Base-by-base conservation (phyloP, 2,329 filamentous ascomycete species). In the Neonectria coccinea region DNA sequence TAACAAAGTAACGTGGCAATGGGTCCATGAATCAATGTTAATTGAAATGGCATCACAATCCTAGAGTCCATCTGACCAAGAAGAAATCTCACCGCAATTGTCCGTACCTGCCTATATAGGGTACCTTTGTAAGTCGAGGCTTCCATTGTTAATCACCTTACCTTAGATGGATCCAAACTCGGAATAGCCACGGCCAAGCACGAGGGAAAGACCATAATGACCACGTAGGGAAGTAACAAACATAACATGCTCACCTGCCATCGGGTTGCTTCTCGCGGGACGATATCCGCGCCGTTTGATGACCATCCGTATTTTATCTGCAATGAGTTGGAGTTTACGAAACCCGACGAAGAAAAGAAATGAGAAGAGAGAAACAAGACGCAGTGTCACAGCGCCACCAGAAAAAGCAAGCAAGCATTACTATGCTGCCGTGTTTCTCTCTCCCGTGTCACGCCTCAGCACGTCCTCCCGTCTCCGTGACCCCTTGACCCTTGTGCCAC, bases 1-100 rank as follows among this genome's bases (percentile, higher is more conserved):
- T 31, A 42, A 48, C 31, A 33, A 60, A 27, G 44, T 18, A 60
- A 41, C 41, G n/a, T 42, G 18, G 16, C 41, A 22, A 42, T 60
- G 51, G 29, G 42, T 47, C 57, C 57, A 31, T 60, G 57, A 54
- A 54, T 59, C 50, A 59, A 59, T 59, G 57, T 31, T 10, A 42
- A 10, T 42, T 5, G 39, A 20, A 54, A 18, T 33, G 36, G 47
- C 18, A 54, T 54, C 20, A 48, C 44, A 41, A 44, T 29, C 31
- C 41, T 29, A 48, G 57, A 60, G 51, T 42, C 51, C 39, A 51
- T 31, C 42, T 25, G 51, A 54, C 20, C 50, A 45, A 27, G 16
- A 12, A 54, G 11, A 54, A 18, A 25, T 18, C 47, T 31, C 42
- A 55, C 31, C 42, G n/a, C 50, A 50, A 50, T 29, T 20, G 16